Percentiles rank a stretch among this genome's conserved stretches.
phyloP scores from a whole-genome alignment of 495 filamentous ascomycete genomes.

The Tuber aestivum region DNA sequence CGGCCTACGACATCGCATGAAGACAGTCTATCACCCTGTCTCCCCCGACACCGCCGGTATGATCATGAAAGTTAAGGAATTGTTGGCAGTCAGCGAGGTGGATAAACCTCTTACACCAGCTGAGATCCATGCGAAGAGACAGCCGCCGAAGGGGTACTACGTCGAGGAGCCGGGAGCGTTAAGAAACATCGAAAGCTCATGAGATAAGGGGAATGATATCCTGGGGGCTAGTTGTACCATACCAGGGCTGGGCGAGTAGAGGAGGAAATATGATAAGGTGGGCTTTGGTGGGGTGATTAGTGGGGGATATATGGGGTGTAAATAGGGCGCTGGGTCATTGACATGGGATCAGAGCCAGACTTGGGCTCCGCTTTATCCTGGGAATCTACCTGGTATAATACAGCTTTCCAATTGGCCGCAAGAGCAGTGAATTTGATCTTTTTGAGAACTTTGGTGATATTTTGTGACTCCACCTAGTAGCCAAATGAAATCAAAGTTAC shows the following conservation, averaged over 20 bases:
- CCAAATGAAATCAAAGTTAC: background rate
- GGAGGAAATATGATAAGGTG: background rate
- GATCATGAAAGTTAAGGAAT: conserved; percentile 96
- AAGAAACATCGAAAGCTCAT: background rate
- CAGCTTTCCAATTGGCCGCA: background rate
- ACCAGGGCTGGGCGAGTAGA: background rate
- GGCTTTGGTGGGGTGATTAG: background rate
- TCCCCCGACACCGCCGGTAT: conserved; percentile 78
- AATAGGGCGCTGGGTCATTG: background rate
- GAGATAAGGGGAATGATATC: background rate
- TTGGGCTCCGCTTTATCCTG: background rate
- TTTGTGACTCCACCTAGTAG: too few relatives aligned
- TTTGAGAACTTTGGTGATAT: background rate
- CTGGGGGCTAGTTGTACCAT: background rate
- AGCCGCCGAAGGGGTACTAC: conserved; percentile 78
- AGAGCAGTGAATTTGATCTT: background rate
- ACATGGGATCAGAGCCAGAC: background rate
- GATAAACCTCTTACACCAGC: conserved; percentile 60
- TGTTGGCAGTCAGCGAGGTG: conserved; percentile 81
- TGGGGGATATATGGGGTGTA: background rate
- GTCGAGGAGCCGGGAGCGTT: conserved; percentile 54
- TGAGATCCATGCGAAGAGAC: conserved; percentile 67
- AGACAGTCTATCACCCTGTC: conserved; percentile 88
- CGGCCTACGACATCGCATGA: conserved; percentile 79
- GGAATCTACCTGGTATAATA: background rate